Evolutionary conservation across 169 alveolate genomes (phyloP).

Genomic region (Eimeria necatrix): DNA sequence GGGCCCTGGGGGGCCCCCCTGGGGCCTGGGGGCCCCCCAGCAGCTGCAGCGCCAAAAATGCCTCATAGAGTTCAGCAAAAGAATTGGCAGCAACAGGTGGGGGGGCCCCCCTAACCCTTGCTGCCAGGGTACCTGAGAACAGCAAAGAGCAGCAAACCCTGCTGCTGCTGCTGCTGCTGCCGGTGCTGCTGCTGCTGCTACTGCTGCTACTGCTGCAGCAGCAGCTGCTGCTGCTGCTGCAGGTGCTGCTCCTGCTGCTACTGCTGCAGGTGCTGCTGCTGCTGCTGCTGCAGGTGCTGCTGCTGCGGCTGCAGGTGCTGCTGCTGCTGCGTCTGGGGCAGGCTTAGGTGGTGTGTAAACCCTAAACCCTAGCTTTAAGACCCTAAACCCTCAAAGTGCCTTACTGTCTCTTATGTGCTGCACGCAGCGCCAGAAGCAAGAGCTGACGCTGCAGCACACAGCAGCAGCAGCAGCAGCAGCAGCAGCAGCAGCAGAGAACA

Average conservation of each 20-base stretch:
- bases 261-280: no score
- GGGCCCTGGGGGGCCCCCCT: no score
- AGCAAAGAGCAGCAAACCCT: no score
- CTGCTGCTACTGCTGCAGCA: no score
- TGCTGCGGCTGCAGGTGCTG: no score
- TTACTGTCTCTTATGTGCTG: neutral
- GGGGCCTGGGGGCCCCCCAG: slow-evolving; percentile 4
- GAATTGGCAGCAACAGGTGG: neutral
- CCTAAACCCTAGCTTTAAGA: neutral
- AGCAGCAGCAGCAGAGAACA: slow-evolving; percentile 22
- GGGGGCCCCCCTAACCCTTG: neutral
- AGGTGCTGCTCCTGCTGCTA: no score
- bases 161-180: no score
- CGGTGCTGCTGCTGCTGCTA: no score
- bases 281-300: no score
- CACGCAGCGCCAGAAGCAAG: neutral
- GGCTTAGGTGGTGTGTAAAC: no score
- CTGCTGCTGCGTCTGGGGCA: no score
- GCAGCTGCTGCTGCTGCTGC: no score
- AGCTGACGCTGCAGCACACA: slow-evolving; percentile 10
- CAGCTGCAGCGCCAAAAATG: neutral
- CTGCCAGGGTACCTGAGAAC: neutral
- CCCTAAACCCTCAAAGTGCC: neutral
- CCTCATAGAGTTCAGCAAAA: neutral
- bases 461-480: slow-evolving; percentile 43